Percentiles rank a stretch among this genome's conserved stretches.
Evolutionary conservation across 495 filamentous ascomycete species (phyloP).

Genomic region (Melanomma pulvis-pyrius): DNA sequence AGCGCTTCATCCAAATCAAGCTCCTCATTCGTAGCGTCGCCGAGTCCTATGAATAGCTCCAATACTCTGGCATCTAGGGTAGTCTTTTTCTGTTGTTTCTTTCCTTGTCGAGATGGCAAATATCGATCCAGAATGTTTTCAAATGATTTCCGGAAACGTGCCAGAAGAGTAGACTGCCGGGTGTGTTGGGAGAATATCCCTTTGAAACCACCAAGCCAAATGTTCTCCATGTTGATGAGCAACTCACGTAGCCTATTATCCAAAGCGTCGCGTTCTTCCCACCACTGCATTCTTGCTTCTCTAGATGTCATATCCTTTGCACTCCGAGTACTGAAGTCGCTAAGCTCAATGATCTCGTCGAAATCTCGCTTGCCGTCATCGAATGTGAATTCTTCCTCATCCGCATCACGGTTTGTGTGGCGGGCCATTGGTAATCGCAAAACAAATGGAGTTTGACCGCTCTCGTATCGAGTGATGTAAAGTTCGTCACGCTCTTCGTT

Average conservation of each 20-base stretch:
- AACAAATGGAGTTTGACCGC: constrained; percentile 75
- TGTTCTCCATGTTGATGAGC: constrained; percentile 80
- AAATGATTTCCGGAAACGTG: constrained; percentile 74
- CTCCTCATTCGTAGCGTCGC: constrained; percentile 65
- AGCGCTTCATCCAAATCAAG: constrained; percentile 80
- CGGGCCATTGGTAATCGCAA: constrained; percentile 81
- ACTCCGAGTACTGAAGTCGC: constrained; percentile 80
- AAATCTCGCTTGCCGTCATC: constrained; percentile 75
- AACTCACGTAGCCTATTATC: constrained; percentile 77
- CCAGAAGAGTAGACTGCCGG: constrained; percentile 62
- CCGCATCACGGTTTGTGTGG: constrained; percentile 76
- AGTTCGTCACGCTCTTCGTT: constrained; percentile 81
- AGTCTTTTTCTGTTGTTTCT: constrained; percentile 52
- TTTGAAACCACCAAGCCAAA: constrained; percentile 93
- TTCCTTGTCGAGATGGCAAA: constrained; percentile 80
- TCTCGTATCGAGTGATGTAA: constrained; percentile 74
- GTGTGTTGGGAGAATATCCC: constrained; percentile 81
- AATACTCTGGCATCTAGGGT: constrained; percentile 76
- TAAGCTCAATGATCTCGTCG: constrained; percentile 73
- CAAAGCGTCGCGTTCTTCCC: constrained; percentile 77
- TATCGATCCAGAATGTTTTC: constrained; percentile 81
- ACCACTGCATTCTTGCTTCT: constrained; percentile 77
- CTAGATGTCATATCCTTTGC: constrained; percentile 62
- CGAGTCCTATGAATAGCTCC: constrained; percentile 85
- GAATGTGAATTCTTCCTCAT: constrained; percentile 83